These are phyloP conservation scores for Trichosporon ovoides DNA, from an alignment of 1,284 basidiomycete species.

Conservation along the genomic window DNA sequence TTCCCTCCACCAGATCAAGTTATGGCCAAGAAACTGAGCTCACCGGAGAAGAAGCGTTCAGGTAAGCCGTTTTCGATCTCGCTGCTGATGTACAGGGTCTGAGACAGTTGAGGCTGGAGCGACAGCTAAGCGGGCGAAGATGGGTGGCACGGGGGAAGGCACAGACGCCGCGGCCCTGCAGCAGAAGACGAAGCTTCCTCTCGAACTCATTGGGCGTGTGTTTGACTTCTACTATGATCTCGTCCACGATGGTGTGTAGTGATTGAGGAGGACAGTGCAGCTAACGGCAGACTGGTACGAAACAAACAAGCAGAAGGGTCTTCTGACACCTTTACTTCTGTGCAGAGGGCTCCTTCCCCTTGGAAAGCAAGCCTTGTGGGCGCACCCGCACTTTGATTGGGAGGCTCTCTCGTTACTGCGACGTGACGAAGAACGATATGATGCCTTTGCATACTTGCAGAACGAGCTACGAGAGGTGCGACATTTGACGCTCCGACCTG, in stretches of 20 bases:
- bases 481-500: neutral
- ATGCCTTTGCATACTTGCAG: neutral
- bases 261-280: neutral
- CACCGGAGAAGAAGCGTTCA: neutral
- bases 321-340: neutral
- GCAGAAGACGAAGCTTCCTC: neutral
- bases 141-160: too few species aligned
- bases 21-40: neutral
- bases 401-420: neutral
- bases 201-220: neutral
- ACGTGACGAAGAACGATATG: neutral
- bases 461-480: neutral
- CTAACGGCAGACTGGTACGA: neutral
- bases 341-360: neutral
- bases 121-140: neutral
- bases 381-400: neutral
- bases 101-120: neutral
- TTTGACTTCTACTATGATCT: slow-evolving; percentile 2
- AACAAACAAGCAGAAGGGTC: neutral
- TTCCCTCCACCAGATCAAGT: too few species aligned
- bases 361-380: neutral
- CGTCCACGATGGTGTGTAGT: neutral
- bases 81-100: neutral
- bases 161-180: neutral
- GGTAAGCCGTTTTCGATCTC: neutral